Conservation (phyloP, 306 rosid species). For the Comarum palustre region DNA sequence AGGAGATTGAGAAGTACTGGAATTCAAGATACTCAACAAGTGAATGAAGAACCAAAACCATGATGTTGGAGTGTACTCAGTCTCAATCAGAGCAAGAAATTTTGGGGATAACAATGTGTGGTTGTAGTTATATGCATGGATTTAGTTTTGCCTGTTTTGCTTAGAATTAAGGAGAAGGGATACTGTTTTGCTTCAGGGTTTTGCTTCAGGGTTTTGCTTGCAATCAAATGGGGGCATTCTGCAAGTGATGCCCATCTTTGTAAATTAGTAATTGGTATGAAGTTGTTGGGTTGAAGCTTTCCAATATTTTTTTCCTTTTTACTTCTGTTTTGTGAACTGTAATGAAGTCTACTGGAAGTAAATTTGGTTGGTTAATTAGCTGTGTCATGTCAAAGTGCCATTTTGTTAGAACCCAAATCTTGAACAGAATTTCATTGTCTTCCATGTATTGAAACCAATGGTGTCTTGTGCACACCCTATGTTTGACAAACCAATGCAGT, state of each 20-base stretch:
- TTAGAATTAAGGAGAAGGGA: neutral
- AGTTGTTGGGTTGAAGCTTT: slow-evolving; percentile 15
- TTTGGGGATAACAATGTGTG: slow-evolving; percentile 28
- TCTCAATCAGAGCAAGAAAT: slow-evolving; percentile 28
- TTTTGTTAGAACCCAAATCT: slow-evolving; percentile 9
- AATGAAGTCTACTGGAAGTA: slow-evolving; percentile 5
- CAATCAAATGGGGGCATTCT: slow-evolving; percentile 17
- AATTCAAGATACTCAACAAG: slow-evolving; percentile 65
- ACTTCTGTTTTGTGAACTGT: neutral
- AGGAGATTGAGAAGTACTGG: slow-evolving; percentile 86
- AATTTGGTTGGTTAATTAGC: slow-evolving; percentile 12
- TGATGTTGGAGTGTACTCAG: slow-evolving; percentile 13
- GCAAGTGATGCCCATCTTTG: slow-evolving; percentile 25
- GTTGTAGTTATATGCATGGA: slow-evolving; percentile 18
- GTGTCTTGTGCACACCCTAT: neutral
- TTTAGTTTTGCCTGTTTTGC: slow-evolving; percentile 16
- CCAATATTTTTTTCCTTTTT: neutral
- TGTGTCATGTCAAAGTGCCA: too few species aligned
- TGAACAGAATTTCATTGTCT: too few species aligned
- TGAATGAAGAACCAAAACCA: slow-evolving; percentile 28
- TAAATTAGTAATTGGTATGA: slow-evolving; percentile 18
- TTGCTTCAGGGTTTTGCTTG: slow-evolving; percentile 21
- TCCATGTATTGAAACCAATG: too few species aligned
- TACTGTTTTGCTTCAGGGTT: slow-evolving; percentile 20
- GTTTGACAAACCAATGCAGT: neutral